Conservation (phyloP, 2,329 filamentous ascomycete genomes). For the Leptosphaerulina australis region DNA sequence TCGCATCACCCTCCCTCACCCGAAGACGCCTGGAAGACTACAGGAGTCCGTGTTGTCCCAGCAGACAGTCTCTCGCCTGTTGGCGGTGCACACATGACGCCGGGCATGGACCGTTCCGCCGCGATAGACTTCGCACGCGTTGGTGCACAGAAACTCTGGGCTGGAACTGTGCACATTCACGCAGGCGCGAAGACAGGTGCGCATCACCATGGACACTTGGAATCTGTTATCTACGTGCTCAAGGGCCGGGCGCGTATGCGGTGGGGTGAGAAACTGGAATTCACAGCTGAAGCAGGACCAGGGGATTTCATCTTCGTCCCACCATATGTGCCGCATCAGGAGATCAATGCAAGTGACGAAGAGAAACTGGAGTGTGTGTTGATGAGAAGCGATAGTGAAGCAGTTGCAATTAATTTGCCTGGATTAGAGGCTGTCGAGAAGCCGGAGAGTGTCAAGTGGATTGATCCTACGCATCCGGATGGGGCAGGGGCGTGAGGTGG, state of each 20-base stretch:
- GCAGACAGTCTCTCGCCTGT: slow-evolving; percentile 2
- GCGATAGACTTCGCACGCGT: slow-evolving; percentile 15
- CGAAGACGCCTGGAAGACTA: slow-evolving; percentile 16
- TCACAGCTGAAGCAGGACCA: slow-evolving; percentile 14
- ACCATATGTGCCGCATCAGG: slow-evolving; percentile 19
- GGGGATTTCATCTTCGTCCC: slow-evolving; percentile 21
- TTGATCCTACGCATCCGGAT: slow-evolving; percentile 20
- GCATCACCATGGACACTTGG: slow-evolving; percentile 16
- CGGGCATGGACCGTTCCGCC: slow-evolving; percentile 14
- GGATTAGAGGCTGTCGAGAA: slow-evolving; percentile 5
- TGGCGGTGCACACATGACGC: slow-evolving; percentile 6
- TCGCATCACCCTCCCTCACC: neutral
- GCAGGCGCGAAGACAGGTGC: slow-evolving; percentile 16
- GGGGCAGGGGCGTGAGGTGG: slow-evolving; percentile 8
- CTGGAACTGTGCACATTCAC: slow-evolving; percentile 17
- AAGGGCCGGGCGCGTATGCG: slow-evolving; percentile 18
- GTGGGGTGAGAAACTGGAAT: slow-evolving; percentile 17
- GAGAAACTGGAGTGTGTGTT: slow-evolving; percentile 19
- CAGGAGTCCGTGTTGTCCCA: slow-evolving; percentile 15
- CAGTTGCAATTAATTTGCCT: slow-evolving; percentile 14
- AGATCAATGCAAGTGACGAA: slow-evolving; percentile 20
- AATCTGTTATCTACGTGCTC: slow-evolving; percentile 14
- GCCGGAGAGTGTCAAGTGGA: slow-evolving; percentile 12
- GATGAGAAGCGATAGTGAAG: slow-evolving; percentile 17
- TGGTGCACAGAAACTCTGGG: slow-evolving; percentile 16